Base-by-base conservation (phyloP, 768 basidiomycete genomes). In the Naganishia vaughanmartiniae region DNA sequence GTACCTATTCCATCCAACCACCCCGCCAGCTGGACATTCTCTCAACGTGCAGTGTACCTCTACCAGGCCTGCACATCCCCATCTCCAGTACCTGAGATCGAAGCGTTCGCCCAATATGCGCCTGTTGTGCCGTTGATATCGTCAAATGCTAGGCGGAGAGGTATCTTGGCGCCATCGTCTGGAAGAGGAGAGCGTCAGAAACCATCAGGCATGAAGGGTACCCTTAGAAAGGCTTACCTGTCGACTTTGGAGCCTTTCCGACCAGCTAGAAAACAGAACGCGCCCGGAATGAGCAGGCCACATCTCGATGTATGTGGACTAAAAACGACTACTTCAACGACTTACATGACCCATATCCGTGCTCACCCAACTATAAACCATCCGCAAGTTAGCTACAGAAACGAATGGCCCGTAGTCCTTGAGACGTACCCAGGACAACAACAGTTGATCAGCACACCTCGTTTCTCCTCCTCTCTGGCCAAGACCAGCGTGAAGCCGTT, bases 391-490 rank as follows among this genome's bases (percentile, higher is more conserved):
- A 65, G 45, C 42, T 11, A 21, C 63, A 21, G 24, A 4, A 33
- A 57, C 19, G 48, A 17, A 4, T 12, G n/a, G 11, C 1, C 5
- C 31, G 19, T 7, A 48, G 10, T 1, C 4, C 4, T 48, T 21
- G 11, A 21, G 24, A 65, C 69, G 39, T 39, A 70, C 69, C 69
- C 69, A 28, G 69, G 69, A 65, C 69, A 70, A 65, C 69, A 70
- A 46, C 57, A 54, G 36, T 70, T 70, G 34, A 70, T 56, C 58
- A 70, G 19, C 19, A 65, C 54, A 11, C 57, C 57, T 12, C 19
- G 60, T 21, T 36, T 26, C 28, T 19, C 33, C 33, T 65, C 36
- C 36, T 70, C 39, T 17, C 42, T 46, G 14, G 60, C 69, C n/a
- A 70, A 53, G 14, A 70, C 69, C 26, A 26, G 31, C 17, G 69